Evolutionary conservation across 2,329 filamentous ascomycete genomes (phyloP), one percentile per base, ranked within the genome.

Genomic region (Emydomyces testavorans): DNA sequence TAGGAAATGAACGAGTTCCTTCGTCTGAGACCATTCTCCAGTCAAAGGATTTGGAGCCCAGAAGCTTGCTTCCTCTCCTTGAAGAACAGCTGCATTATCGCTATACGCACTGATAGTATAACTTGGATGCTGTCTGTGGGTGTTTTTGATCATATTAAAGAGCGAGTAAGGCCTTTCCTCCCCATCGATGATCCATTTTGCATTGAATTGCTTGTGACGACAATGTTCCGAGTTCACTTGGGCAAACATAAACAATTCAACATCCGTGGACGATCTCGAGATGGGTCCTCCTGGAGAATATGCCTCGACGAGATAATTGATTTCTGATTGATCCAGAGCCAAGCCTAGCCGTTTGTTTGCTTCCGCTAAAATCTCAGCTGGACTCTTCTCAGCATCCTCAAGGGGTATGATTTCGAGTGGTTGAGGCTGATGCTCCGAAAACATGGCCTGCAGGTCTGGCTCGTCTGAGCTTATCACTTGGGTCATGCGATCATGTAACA

Each of bases 161-260:
- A 98, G 75, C 55, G 83, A 90, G 62, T 83, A 77, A 38, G 78
- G 75, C 75, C 89, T 92, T 54, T 75, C 71, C 56, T 83, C 74
- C 45, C 89, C 89, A 63, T 98, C 89, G 58, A 98, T 93, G 13
- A 82, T 92, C 87, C 92, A 98, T 50, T 81, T 82, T 23, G 92
- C 89, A 66, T 98, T 98, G 77, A 98, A 98, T 58, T 93, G 85
- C 72, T 95, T 94, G 62, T 82, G 79, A 50, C 79, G 70, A 61
- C 79, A 94, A 67, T 96, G 90, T 73, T 98, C 92, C 2, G 90
- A 96, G 72, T 96, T 96, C 64, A 98, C 90, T 69, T 98, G 92
- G 13, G 90, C 90, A 65, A 96, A 98, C 92, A 96, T 96, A 74
- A 96, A 96, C 18, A 96, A 75, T 69, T 98, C 92, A 37, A 96